Evolutionary conservation across 768 basidiomycete genomes (phyloP), one percentile per base, ranked within the genome.

Genomic region (Leccinum aurantiacum): DNA sequence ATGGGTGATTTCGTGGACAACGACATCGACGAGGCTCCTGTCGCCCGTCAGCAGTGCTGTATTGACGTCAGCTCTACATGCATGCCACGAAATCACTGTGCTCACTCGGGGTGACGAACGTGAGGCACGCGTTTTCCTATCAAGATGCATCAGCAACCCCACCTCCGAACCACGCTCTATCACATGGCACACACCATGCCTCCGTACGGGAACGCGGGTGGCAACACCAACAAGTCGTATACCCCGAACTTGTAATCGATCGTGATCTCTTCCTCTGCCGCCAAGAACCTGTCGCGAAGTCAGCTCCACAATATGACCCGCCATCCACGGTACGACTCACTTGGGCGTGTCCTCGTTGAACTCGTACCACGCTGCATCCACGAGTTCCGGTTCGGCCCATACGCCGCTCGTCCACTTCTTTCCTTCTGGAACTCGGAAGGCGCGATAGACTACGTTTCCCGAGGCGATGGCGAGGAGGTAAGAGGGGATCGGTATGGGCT

Each of bases 191-290:
- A n/a, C 61, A 86, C 88, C 91, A 91, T 89, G 54, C 92, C 92
- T 53, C 93, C 93, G 70, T 91, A 96, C 0, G 94, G 94, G 80
- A 96, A 97, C 1, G 90, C 87, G 8, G 92, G 90, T 1, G 95
- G 95, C 7, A 97, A 77, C 24, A 97, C 89, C 37, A 97, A 79
- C 3, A 95, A 71, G 68, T 97, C 94, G 66, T 94, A 96, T 5
- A 93, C 88, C 3, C 91, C 90, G 72, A 94, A 98, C 51, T 79
- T 77, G 70, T 97, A 98, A 0, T 85, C 79, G 0, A 81, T 82
- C 5, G 93, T 81, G 38, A 93, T 78, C 27, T 83, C 78, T 73
- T 95, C 93, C 25, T 81, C 83, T 10, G 80, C 83, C 3, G 82
- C 79, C 64, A 96, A 72, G 74, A 92, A 95, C 65, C 91, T 93